These are phyloP conservation scores for Epichloe glyceriae DNA, from an alignment of 2,329 filamentous ascomycete genomes.

Conservation along the genomic window DNA sequence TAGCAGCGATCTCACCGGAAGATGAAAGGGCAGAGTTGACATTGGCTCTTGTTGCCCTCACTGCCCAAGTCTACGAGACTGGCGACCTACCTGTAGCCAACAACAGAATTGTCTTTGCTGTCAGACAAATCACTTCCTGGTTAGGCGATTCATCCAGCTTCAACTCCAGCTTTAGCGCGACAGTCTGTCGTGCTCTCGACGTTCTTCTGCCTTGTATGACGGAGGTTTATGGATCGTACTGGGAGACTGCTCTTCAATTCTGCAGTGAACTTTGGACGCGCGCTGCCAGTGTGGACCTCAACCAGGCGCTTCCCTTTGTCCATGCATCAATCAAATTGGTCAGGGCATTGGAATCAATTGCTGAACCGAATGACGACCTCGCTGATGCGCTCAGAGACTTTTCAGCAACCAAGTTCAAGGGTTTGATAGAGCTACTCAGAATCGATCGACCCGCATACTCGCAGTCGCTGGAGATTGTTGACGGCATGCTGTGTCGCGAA, in stretches of 20 bases:
- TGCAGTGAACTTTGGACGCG: constrained; percentile 45
- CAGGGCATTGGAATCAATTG: constrained; percentile 45
- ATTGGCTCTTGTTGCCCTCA: constrained; percentile 42
- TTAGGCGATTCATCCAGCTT: constrained; percentile 39
- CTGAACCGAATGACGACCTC: constrained; percentile 76
- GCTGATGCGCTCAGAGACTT: constrained; percentile 56
- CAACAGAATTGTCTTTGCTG: constrained; percentile 68
- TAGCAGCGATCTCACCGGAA: constrained; percentile 34
- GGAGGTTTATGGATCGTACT: constrained; percentile 80
- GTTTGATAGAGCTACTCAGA: constrained; percentile 52
- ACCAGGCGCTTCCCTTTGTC: constrained; percentile 46
- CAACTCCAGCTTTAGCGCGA: constrained; percentile 29
- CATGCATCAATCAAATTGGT: constrained; percentile 64
- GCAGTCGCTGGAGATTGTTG: constrained; percentile 62
- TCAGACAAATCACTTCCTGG: constrained; percentile 66
- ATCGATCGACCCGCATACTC: constrained; percentile 32
- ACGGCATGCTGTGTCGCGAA: constrained; percentile 58
- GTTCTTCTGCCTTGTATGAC: constrained; percentile 59
- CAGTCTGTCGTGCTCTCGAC: constrained; percentile 44
- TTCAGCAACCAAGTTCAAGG: constrained; percentile 39
- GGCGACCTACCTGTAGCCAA: constrained; percentile 44
- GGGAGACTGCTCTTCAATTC: constrained; percentile 53
- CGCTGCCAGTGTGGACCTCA: constrained; percentile 26
- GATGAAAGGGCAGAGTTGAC: constrained; percentile 32
- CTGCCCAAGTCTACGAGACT: constrained; percentile 36